Evolutionary conservation across 805 yeast species (phyloP).

Genomic region (Saturnispora sekii): DNA sequence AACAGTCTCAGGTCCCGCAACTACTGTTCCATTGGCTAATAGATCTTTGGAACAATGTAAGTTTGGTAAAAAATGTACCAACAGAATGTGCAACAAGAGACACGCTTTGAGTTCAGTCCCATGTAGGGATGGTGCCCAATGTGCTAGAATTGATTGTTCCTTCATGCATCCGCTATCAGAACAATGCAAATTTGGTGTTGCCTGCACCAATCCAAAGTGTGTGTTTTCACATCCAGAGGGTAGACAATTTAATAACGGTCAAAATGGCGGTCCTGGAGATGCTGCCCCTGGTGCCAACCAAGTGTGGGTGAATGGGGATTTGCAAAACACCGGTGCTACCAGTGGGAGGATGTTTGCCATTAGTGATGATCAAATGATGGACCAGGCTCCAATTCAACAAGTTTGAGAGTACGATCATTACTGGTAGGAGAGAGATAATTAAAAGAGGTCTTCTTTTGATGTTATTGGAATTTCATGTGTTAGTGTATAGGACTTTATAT

Average conservation of each 20-base stretch:
- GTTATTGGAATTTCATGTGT: neutral
- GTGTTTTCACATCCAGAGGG: slow-evolving; percentile 75
- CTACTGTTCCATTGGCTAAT: slow-evolving; percentile 21
- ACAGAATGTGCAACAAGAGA: slow-evolving; percentile 69
- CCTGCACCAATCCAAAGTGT: slow-evolving; percentile 67
- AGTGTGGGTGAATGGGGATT: slow-evolving; percentile 25
- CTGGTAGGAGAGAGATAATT: neutral
- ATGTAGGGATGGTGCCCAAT: slow-evolving; percentile 75
- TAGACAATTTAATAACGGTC: slow-evolving; percentile 30
- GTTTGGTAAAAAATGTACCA: slow-evolving; percentile 68
- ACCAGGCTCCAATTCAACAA: slow-evolving; percentile 49
- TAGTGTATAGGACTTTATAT: slow-evolving; percentile 4
- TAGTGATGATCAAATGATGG: slow-evolving; percentile 63
- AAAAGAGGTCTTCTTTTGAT: neutral
- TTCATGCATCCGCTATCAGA: slow-evolving; percentile 77
- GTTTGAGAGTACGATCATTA: slow-evolving; percentile 7
- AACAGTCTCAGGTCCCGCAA: neutral
- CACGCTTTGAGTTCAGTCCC: slow-evolving; percentile 67
- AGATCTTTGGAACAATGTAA: slow-evolving; percentile 73
- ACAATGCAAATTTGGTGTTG: slow-evolving; percentile 69
- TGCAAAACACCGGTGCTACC: slow-evolving; percentile 28
- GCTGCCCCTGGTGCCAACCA: slow-evolving; percentile 16
- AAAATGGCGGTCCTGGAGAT: slow-evolving; percentile 9
- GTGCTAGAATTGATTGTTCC: slow-evolving; percentile 71
- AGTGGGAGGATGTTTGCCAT: slow-evolving; percentile 67